Conservation (phyloP, 2,329 filamentous ascomycete genomes). For the Cercospora zeae-maydis region DNA sequence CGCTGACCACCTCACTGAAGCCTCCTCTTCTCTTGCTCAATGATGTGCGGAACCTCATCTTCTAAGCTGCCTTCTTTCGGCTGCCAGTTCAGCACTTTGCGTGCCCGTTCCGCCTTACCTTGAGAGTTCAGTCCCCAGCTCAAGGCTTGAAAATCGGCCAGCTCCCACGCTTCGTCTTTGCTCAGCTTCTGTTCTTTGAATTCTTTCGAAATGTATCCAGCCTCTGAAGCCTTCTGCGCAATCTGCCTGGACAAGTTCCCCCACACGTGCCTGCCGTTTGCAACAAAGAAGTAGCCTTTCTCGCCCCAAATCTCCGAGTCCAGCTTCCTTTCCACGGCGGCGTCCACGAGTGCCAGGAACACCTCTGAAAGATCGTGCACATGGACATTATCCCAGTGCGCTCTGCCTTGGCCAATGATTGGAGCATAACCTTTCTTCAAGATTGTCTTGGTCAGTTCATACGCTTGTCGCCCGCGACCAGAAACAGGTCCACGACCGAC, state of each 20-base stretch:
- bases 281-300: conserved; percentile 64
- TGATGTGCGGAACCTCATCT: conserved; percentile 32
- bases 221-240: conserved; percentile 24
- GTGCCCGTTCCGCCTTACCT: conserved; percentile 54
- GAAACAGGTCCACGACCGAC: conserved; percentile 53
- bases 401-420: conserved; percentile 55
- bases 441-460: conserved; percentile 51
- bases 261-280: conserved; percentile 62
- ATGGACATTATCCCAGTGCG: conserved; percentile 57
- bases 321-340: conserved; percentile 32
- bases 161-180: conserved; percentile 46
- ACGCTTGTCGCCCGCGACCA: conserved; percentile 56
- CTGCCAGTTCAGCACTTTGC: conserved; percentile 59
- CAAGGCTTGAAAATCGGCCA: conserved; percentile 48
- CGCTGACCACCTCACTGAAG: conserved; percentile 10
- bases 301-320: conserved; percentile 53
- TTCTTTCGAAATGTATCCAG: conserved; percentile 49
- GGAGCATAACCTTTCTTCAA: conserved; percentile 54
- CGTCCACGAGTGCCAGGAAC: conserved; percentile 50
- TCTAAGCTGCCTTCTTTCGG: conserved; percentile 41
- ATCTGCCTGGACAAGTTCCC: conserved; percentile 27
- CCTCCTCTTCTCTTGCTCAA: conserved; percentile 32
- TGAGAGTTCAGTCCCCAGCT: conserved; percentile 62
- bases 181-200: conserved; percentile 55
- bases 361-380: conserved; percentile 57